Base-by-base conservation (phyloP, 495 filamentous ascomycete genomes). In the Penicillium ucsense region DNA sequence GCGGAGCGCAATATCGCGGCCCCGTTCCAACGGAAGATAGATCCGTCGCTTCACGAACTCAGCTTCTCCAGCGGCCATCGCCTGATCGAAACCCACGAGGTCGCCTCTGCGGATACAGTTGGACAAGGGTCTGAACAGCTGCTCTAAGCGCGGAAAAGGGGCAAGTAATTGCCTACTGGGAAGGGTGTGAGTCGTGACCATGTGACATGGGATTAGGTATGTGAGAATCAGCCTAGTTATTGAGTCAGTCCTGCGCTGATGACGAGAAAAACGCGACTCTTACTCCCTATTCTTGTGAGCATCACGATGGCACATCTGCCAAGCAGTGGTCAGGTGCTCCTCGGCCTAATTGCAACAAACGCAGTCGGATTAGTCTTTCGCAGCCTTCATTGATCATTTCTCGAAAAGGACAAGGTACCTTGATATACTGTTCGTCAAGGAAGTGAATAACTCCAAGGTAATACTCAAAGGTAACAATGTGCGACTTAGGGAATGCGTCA, bases 381-480 rank as follows among this genome's bases (percentile, higher is more conserved):
- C 10, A 20, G 20, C 38, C 8, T 31, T 8, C 10, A 5, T 11
- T 34, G 3, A 11, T 4, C 46, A 2, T 20, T 20, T 20, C 20
- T 20, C 20, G 48, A 9, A 36, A n/a, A 6, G 4, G 5, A 28
- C 29, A 35, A 12, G 64, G 28, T 70, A 88, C 86, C 66, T 82
- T 72, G 1, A 68, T 70, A 55, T 98, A 98, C 51, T 96, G 84
- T 62, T 97, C 94, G 49, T 96, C 89, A 7, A 98, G 65, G 62
- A 97, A 97, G 43, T 78, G 68, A 27, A 97, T 80, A 10, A 97
- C 84, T 10, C 94, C 92, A 54, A 87, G 75, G 59, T 95, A 96
- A 65, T 96, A 98, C 57, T 89, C 85, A 68, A 94, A 97, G 2
- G 92, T 95, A n/a, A 96, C 89, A 39, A 85, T 83, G 51, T 98